Evolutionary conservation across 257 asterid genomes (phyloP), one percentile per base, ranked within the genome.

Genomic region (Petrea volubilis): DNA sequence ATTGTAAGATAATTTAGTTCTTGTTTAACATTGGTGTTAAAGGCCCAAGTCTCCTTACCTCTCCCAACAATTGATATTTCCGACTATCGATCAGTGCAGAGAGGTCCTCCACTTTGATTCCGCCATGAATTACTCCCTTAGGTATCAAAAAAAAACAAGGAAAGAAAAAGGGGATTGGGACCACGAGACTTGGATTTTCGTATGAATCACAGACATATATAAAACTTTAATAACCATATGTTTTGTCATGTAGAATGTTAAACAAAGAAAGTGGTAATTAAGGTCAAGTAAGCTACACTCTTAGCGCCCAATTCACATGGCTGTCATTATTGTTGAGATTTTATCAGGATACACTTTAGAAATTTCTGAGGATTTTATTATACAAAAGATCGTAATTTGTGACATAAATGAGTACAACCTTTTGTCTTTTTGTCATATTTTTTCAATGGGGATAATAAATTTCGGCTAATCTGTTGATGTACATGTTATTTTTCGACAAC

Each of bases 251-350:
- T 70, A 36, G 27, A 38, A 9, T 5, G 51, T 34, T 44, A 11
- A 25, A 9, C 20, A n/a, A 68, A 53, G 55, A 72, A 52, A 62
- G n/a, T 13, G 70, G 21, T 29, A 27, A 49, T 64, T 61, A 36
- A 74, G 53, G 73, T 64, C 77, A 46, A 68, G 5, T 25, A 66
- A 50, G 40, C 21, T 21, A n/a, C 74, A 55, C 8, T 25, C 23
- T 74, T 65, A 28, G 17, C 61, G 44, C 50, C 40, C 17, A 66
- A 29, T 24, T 64, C 81, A 76, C 81, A 58, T 80, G 79, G 79
- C 60, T 72, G 50, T 80, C 81, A 57, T 76, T 29, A 28, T 76
- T 18, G 31, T 9, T 46, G 13, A 61, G 63, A 71, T 47, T 43
- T 24, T 11, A 60, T 29, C 38, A 14, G 20, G 52, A 52, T 55